These are phyloP conservation scores for Drechslerella coelobrocha DNA, from an alignment of 2,329 filamentous ascomycete species.

Conservation along the genomic window DNA sequence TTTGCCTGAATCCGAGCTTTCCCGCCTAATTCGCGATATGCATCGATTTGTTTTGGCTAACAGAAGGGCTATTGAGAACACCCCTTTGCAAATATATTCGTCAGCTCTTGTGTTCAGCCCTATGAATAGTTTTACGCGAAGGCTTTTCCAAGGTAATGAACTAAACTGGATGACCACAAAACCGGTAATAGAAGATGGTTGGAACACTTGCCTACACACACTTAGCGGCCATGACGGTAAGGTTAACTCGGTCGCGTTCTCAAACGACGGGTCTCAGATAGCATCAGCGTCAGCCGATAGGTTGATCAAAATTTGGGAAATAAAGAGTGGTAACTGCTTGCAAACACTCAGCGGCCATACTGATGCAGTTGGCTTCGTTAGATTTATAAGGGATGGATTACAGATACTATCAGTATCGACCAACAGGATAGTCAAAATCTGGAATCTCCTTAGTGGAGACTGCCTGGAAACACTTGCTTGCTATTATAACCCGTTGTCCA, in stretches of 20 bases:
- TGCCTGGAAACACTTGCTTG: slow-evolving; percentile 6
- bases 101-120: slow-evolving; percentile 57
- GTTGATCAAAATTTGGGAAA: slow-evolving; percentile 5
- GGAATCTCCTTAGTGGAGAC: slow-evolving; percentile 13
- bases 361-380: neutral
- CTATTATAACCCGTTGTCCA: slow-evolving; percentile 8
- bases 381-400: neutral
- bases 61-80: slow-evolving; percentile 54
- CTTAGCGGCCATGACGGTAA: neutral
- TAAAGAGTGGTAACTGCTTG: neutral
- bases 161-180: neutral
- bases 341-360: slow-evolving; percentile 6
- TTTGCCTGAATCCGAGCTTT: slow-evolving; percentile 25
- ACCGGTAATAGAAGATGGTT: neutral
- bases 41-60: slow-evolving; percentile 56
- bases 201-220: neutral
- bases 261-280: neutral
- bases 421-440: slow-evolving; percentile 33
- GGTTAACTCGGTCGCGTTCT: slow-evolving; percentile 1
- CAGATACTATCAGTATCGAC: slow-evolving; percentile 29
- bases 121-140: slow-evolving; percentile 50
- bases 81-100: slow-evolving; percentile 57
- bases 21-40: slow-evolving; percentile 54
- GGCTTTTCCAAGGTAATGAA: slow-evolving; percentile 22
- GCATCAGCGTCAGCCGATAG: neutral